These are phyloP conservation scores for Cenchrus americanus DNA, from an alignment of 176 grass and related monocot genomes.

Conservation along the genomic window DNA sequence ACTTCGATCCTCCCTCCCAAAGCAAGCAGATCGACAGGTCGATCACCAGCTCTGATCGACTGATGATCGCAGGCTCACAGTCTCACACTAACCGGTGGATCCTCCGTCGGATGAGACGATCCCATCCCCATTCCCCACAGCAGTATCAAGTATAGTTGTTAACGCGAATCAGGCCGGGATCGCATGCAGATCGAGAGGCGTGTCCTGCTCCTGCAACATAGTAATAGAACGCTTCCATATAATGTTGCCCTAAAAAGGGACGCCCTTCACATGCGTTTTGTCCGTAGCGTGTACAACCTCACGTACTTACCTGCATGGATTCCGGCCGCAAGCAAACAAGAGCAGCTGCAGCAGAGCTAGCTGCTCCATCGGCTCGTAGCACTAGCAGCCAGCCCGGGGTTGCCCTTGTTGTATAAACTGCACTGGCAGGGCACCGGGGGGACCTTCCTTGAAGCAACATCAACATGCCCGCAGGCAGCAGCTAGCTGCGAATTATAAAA, in stretches of 20 bases:
- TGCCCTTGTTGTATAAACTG: neutral
- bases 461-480: neutral
- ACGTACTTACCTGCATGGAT: conserved; percentile 51
- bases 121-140: neutral
- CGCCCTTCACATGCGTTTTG: conserved; percentile 52
- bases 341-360: conserved; percentile 11
- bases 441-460: conserved; percentile 51
- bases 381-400: neutral
- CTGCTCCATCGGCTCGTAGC: neutral
- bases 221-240: neutral
- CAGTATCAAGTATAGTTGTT: neutral
- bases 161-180: conserved; percentile 22
- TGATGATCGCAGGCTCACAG: neutral
- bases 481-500: neutral
- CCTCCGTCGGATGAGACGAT: neutral
- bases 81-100: neutral
- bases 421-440: neutral
- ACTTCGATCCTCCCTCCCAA: neutral
- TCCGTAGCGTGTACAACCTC: conserved; percentile 45
- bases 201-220: neutral
- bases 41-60: neutral
- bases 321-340: conserved; percentile 42
- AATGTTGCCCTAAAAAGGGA: conserved; percentile 35
- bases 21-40: neutral
- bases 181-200: neutral